Evolutionary conservation across 805 yeast genomes (phyloP), one percentile per base, ranked within the genome.

Genomic region (Clavispora vitiphila): DNA sequence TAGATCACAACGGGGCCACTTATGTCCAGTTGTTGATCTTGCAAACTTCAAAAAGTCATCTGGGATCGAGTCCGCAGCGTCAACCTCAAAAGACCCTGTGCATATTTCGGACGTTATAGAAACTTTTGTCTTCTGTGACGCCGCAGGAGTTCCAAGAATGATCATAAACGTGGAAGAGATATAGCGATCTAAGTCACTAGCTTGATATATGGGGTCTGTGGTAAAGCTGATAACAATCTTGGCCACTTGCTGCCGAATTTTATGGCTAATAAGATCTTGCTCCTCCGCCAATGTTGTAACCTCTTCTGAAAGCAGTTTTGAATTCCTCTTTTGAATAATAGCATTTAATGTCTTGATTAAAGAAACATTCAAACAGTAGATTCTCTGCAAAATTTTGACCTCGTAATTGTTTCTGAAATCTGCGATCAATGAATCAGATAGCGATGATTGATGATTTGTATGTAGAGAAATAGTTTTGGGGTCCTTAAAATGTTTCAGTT

Each of bases 1-100:
- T 40, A 67, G 48, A 25, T 57, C 55, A 43, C 75, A 69, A 31
- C 60, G 53, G 1, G 62, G 49, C 74, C 74, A 69, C 21, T 48
- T 49, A 40, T 69, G 75, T 10, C 57, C 51, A 1, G 66, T 50
- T 6, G 55, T 51, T 2, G 73, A 67, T 22, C 35, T 49, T 1
- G 52, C 54, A 9, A 57, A 43, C 8, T 42, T 38, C 15, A 37
- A 23, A 32, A 39, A 39, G n/a, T 45, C 38, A 5, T 49, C 46
- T 11, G 47, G 50, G 4, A 47, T 46, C 3, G 41, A 42, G 19
- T 53, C 56, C 10, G 42, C 39, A 24, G 32, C 32, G 7, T 51
- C 39, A 2, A 40, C 55, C 27, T 47, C 46, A 41, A 69, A 69
- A 24, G 58, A 45, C 42, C 68, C 73, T 4, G 56, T 50, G 35